These are phyloP conservation scores for Debaryomyces subglobosus DNA, from an alignment of 1,139 yeast genomes.

Conservation along the genomic window DNA sequence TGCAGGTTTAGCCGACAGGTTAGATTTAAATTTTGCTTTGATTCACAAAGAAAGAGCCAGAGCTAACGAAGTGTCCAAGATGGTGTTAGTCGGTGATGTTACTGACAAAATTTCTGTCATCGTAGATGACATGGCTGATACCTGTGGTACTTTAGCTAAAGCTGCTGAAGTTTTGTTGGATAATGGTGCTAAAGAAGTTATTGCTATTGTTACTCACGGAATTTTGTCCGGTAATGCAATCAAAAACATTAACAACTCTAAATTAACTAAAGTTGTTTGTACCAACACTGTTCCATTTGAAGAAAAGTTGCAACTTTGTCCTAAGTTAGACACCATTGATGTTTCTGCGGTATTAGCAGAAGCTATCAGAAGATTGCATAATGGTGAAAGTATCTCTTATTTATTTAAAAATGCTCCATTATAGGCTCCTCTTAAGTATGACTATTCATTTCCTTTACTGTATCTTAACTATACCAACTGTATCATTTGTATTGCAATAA, in stretches of 20 bases:
- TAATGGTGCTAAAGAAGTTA: constrained; percentile 71
- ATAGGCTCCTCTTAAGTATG: constrained; percentile 13
- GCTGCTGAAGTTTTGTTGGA: constrained; percentile 68
- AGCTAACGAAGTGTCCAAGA: constrained; percentile 75
- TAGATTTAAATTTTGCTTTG: constrained; percentile 76
- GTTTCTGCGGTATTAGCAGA: constrained; percentile 77
- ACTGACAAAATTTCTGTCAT: constrained; percentile 67
- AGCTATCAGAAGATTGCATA: constrained; percentile 78
- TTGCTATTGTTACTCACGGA: constrained; percentile 81
- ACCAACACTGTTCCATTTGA: constrained; percentile 77
- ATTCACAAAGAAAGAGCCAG: constrained; percentile 82
- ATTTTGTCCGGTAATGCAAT: constrained; percentile 74
- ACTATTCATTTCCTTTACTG: background rate
- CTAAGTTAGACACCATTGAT: constrained; percentile 68
- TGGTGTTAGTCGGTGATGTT: constrained; percentile 82
- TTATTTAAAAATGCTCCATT: constrained; percentile 60
- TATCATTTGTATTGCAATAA: background rate
- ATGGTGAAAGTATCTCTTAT: constrained; percentile 82
- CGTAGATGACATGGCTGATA: constrained; percentile 85
- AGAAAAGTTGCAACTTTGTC: constrained; percentile 50
- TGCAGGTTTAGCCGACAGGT: constrained; percentile 75
- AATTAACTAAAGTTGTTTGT: constrained; percentile 65
- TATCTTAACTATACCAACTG: background rate
- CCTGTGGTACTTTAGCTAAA: constrained; percentile 79
- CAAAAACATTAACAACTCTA: constrained; percentile 59